Evolutionary conservation across 1,139 yeast genomes (phyloP).

Genomic region (Geotrichum histeridarum): DNA sequence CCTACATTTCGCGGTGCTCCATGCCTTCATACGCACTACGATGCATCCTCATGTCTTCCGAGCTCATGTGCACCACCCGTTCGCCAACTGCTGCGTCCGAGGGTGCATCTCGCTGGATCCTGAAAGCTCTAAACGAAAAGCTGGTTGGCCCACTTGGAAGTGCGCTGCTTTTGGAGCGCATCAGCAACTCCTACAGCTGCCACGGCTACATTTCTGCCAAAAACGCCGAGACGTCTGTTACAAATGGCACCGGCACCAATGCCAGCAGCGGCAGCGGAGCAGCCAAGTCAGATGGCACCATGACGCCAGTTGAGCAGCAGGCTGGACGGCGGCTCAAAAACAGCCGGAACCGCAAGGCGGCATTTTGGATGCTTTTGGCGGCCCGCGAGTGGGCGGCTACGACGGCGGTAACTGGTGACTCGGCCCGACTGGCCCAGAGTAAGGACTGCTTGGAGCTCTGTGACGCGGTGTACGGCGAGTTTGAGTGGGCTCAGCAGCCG

Average conservation of each 20-base stretch:
- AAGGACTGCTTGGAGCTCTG: constrained; percentile 26
- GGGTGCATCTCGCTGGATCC: constrained; percentile 37
- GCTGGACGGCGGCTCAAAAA: constrained; percentile 9
- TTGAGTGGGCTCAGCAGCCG: constrained; percentile 32
- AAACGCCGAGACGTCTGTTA: background rate
- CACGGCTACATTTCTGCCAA: constrained; percentile 23
- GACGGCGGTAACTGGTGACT: constrained; percentile 27
- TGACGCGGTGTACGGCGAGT: constrained; percentile 22
- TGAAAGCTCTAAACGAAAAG: constrained; percentile 36
- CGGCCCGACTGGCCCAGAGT: constrained; percentile 25
- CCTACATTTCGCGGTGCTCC: constrained; percentile 57
- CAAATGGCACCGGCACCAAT: background rate
- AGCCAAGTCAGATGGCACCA: background rate
- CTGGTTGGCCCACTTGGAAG: constrained; percentile 40
- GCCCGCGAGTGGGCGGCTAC: constrained; percentile 58
- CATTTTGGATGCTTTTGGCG: constrained; percentile 73
- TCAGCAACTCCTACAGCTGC: constrained; percentile 42
- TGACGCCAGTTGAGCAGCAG: constrained; percentile 4
- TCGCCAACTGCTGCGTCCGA: constrained; percentile 35
- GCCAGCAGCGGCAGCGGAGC: background rate
- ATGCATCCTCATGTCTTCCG: constrained; percentile 39
- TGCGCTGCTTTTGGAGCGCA: constrained; percentile 47
- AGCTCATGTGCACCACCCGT: constrained; percentile 33
- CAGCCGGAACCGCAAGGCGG: constrained; percentile 64
- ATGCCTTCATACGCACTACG: constrained; percentile 59